Base-by-base conservation (phyloP, 1,284 basidiomycete species). In the Ceratobasidium theobromae region DNA sequence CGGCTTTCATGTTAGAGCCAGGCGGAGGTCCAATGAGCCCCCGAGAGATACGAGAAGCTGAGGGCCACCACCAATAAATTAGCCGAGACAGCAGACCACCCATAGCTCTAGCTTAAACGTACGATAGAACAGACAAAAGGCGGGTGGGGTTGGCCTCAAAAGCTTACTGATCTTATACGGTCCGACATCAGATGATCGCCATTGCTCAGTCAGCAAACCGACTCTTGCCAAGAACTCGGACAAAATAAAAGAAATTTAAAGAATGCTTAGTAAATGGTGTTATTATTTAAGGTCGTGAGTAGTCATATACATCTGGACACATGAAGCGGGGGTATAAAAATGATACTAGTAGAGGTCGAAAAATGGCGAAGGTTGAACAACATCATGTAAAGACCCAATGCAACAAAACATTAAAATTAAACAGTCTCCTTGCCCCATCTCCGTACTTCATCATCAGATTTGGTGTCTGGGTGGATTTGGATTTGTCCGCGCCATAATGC, bases 401-500 rank as follows among this genome's bases (percentile, higher is more conserved):
- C 25, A 16, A 23, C 9, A 41, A 35, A 41, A 11, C 18, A 32
- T 38, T 16, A 52, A 35, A 40, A n/a, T 49, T 41, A 64, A 9
- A 41, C 58, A 25, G 25, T 32, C 38, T 64, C 48, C 48, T 52
- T 52, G 58, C 48, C 58, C 58, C 58, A 64, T n/a, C 52, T 52
- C 48, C 43, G 32, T 0, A 64, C 58, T n/a, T 40, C 16, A 30
- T 62, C 58, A 52, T 64, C 58, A 1, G 58, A 76, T 72, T 66
- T 66, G 21, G 68, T 69, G 32, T 68, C 57, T 14, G 69, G 68
- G 41, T 70, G 69, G 33, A 70, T 65, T 28, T 51, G 52, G 45
- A 69, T 52, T 49, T 68, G 65, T 14, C 70, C 69, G 48, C 89
- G 84, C 85, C 85, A 89, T 1, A 92, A 79, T 0, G 88, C 89